Evolutionary conservation across 495 filamentous ascomycete species (phyloP).

Genomic region (Aspergillus bertholletiae): DNA sequence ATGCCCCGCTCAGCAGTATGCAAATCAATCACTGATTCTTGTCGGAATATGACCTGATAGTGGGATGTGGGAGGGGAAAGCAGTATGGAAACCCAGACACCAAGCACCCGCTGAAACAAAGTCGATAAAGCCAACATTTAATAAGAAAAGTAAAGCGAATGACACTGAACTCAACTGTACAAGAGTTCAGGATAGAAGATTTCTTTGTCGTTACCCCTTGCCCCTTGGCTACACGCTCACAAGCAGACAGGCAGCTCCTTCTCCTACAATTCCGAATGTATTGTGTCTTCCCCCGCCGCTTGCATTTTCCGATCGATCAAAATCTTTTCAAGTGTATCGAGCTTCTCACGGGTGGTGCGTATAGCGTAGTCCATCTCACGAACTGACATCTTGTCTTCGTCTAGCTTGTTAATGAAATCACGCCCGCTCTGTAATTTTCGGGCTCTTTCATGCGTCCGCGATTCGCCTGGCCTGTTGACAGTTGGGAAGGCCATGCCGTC

Average conservation of each 20-base stretch:
- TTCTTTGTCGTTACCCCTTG: not conserved
- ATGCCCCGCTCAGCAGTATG: not conserved
- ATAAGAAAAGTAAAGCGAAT: not conserved
- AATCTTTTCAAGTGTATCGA: conserved; percentile 70
- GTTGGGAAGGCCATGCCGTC: conserved; percentile 55
- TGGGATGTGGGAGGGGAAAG: not conserved
- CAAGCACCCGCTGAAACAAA: conserved; percentile 1
- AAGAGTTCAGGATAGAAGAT: not conserved
- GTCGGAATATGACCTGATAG: not conserved
- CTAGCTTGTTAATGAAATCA: conserved; percentile 43
- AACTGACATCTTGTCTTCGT: conserved; percentile 71
- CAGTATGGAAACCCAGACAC: not conserved
- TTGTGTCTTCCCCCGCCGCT: not conserved
- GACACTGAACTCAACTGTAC: not conserved
- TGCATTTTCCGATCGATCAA: conserved; percentile 53
- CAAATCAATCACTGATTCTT: conserved; percentile 7
- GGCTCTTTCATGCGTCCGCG: conserved; percentile 14
- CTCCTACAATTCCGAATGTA: conserved; percentile 13
- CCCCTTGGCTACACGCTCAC: not conserved
- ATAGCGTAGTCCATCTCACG: conserved; percentile 83
- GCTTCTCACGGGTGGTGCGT: conserved; percentile 74
- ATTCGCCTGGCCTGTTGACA: conserved; percentile 22
- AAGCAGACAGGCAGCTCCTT: not conserved
- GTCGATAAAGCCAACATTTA: not conserved
- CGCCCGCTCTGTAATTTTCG: conserved; percentile 28